Evolutionary conservation across 208 protist genomes (phyloP).

Genomic region (Trypanosoma theileri): DNA sequence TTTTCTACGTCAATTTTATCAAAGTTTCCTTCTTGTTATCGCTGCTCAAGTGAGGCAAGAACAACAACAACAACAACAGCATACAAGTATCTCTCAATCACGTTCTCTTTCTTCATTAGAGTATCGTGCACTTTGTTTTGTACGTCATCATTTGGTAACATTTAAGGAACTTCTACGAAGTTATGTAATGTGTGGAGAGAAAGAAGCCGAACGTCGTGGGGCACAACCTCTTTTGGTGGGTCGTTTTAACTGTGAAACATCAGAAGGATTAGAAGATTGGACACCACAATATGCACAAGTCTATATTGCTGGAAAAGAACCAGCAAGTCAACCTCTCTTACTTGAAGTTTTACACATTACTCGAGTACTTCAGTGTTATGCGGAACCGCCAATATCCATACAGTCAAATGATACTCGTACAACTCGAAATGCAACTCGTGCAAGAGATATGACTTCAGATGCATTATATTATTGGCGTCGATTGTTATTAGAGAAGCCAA

Average conservation of each 20-base stretch:
- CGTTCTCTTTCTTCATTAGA: slow-evolving; percentile 38
- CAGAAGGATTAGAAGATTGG: slow-evolving; percentile 7
- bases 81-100: neutral
- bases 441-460: slow-evolving; percentile 13
- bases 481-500: slow-evolving; percentile 23
- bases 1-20: slow-evolving; percentile 59
- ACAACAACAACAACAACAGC: slow-evolving; percentile 28
- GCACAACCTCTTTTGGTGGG: slow-evolving; percentile 47
- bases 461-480: slow-evolving; percentile 18
- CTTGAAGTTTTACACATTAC: slow-evolving; percentile 56
- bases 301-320: slow-evolving; percentile 74
- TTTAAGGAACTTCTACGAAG: slow-evolving; percentile 46
- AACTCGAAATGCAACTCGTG: too few relatives aligned
- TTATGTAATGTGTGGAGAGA: slow-evolving; percentile 60
- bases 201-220: slow-evolving; percentile 56
- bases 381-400: slow-evolving; percentile 19
- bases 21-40: slow-evolving; percentile 52
- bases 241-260: slow-evolving; percentile 4
- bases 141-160: slow-evolving; percentile 36
- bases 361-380: slow-evolving; percentile 76
- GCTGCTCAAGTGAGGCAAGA: slow-evolving; percentile 45
- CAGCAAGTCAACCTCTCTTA: slow-evolving; percentile 69
- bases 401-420: too few relatives aligned
- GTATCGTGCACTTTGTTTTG: slow-evolving; percentile 39
- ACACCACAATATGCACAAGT: slow-evolving; percentile 18